Evolutionary conservation across 176 grass and related monocot genomes (phyloP), one percentile per base, ranked within the genome.

Genomic region (Panicum miliaceum): DNA sequence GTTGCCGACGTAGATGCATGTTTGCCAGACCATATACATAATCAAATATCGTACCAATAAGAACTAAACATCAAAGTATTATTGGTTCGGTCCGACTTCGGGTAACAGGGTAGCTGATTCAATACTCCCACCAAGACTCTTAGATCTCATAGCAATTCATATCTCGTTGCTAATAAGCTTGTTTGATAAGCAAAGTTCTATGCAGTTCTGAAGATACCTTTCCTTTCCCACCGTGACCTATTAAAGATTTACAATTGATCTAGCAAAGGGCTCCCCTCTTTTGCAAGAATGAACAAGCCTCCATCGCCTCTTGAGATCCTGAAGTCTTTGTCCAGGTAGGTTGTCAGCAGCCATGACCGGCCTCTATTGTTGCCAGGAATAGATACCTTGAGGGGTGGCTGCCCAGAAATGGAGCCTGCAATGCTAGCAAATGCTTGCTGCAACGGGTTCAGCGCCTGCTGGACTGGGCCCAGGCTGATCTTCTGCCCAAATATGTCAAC

Each of bases 231-330:
- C 84, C 19, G 81, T 66, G n/a, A 81, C 29, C 11, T 40, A 23
- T 71, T 75, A 89, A 63, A 86, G 8, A 64, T 86, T 68, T 90
- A 86, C 46, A 89, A 23, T 83, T 76, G 81, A 87, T 92, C 89
- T 36, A 98, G 80, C 57, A 96, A 89, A 36, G 93, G 73, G 82
- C 93, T 96, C 68, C 89, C 96, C 78, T 94, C 91, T 85, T 95
- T 98, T 38, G 66, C 93, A 54, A 98, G 96, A 83, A 98, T 70
- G 82, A 98, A 98, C 37, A 98, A 64, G 20, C 96, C 93, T 5
- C 96, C 96, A 46, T 98, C 93, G 0, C 96, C 93, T 82, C 91
- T 95, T 2, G 96, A 98, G 71, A 98, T 92, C 81, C 96, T 95
- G 12, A 98, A 81, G 58, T 98, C 93, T 68, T 92, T 85, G 66